Base-by-base conservation (phyloP, 208 protist species). In the Perkinsela sp. region DNA sequence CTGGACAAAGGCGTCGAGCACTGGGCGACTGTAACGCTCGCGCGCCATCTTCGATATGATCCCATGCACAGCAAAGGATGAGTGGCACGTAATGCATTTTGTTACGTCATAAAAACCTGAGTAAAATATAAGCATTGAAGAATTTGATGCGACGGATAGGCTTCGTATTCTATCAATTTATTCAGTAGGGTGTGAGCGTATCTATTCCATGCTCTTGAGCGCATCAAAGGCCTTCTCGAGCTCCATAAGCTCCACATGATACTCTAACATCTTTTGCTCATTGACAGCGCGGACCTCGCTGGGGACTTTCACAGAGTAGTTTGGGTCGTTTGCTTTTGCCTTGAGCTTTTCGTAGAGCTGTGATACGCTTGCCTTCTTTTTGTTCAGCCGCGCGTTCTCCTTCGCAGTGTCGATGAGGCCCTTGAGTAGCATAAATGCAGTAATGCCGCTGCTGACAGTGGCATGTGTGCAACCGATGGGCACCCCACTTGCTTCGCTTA, bases 281-380 rank as follows among this genome's bases (percentile, higher is more conserved):
- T 94, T 90, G n/a, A 76, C 74, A 1, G 48, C 68, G 29, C 81
- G 85, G 2, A 94, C 76, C 31, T 91, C 82, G 66, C 70, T 74
- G 22, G 89, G 90, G 6, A 93, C 88, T 75, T 91, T 93, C 13
- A 75, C 81, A 66, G 88, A 77, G 75, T 95, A 95, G 72, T 87
- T 85, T 22, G 85, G 77, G 48, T 83, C 83, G 1, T 75, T 80
- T 78, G 92, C 91, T 75, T 90, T 91, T 74, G 89, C 90, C 68
- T 83, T 72, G 30, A 86, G 70, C 31, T 78, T 80, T 66, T 90
- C 83, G 48, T 91, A 80, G 71, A 83, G 77, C 77, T 93, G 92
- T 40, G 76, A 48, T 1, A 92, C 74, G 31, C 72, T 78, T 0
- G 72, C 78, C n/a, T 83, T 69, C 72, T 92, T 80, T 77, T 90